Evolutionary conservation across 2,329 filamentous ascomycete genomes (phyloP).

Genomic region (Xylaria arbuscula): DNA sequence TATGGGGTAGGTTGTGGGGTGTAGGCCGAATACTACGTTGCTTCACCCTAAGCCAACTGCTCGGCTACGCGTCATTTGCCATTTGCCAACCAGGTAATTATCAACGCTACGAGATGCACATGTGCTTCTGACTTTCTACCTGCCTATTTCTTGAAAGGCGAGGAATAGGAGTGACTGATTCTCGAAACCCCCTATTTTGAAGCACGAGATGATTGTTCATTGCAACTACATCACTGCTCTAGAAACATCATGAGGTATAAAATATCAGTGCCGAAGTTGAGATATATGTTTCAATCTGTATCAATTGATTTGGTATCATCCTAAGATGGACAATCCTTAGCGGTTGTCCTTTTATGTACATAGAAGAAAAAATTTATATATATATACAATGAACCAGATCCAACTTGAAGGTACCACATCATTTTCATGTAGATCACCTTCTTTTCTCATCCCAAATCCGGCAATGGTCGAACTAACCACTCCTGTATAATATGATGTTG

Average conservation of each 20-base stretch:
- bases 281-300: not conserved
- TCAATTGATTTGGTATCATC: slow-evolving; percentile 23
- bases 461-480: slow-evolving; percentile 37
- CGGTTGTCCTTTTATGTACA: slow-evolving; percentile 29
- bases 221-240: no score
- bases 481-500: slow-evolving; percentile 49
- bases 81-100: not conserved
- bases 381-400: slow-evolving; percentile 37
- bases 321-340: not conserved
- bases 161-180: not conserved
- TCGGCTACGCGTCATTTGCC: not conserved
- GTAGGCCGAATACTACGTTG: slow-evolving; percentile 18
- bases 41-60: not conserved
- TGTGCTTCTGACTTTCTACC: not conserved
- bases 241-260: not conserved
- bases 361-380: slow-evolving; percentile 18
- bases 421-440: not conserved
- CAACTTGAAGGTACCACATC: slow-evolving; percentile 10
- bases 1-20: slow-evolving; percentile 1
- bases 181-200: not conserved
- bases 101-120: not conserved
- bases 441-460: not conserved
- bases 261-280: not conserved
- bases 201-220: not conserved
- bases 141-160: not conserved